A percentile compares a stretch with the other conserved stretches of the same genome.
phyloP scores from a whole-genome alignment of 805 yeast genomes.

The Myxozyma melibiosi region DNA sequence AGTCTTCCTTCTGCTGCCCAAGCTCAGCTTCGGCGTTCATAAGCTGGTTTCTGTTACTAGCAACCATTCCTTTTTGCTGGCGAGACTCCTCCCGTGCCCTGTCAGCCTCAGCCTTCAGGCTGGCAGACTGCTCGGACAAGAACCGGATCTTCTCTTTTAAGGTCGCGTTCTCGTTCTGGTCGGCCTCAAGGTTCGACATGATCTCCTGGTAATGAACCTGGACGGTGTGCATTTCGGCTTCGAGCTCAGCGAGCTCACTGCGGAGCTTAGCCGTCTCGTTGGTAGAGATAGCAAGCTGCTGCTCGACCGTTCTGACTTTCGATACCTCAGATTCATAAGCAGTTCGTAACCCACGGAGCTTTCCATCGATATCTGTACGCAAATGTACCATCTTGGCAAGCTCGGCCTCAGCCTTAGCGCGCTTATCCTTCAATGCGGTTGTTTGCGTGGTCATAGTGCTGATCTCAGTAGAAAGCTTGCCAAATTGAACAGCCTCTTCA shows the following conservation, averaged over 20 bases:
- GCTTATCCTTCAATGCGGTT: conserved; percentile 65
- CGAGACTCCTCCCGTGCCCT: conserved; percentile 56
- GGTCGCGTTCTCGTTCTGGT: conserved; percentile 66
- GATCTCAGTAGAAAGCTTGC: conserved; percentile 82
- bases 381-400: conserved; percentile 64
- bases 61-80: conserved; percentile 62
- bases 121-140: conserved; percentile 66
- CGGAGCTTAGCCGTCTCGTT: conserved; percentile 69
- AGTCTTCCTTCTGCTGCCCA: conserved; percentile 49
- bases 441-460: conserved; percentile 78
- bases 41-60: conserved; percentile 70
- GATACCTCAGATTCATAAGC: conserved; percentile 78
- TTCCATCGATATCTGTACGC: conserved; percentile 72
- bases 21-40: conserved; percentile 60
- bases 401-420: conserved; percentile 75
- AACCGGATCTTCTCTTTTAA: conserved; percentile 69
- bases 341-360: conserved; percentile 63
- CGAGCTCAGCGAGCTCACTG: conserved; percentile 72
- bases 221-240: conserved; percentile 73
- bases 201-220: conserved; percentile 64
- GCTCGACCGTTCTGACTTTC: conserved; percentile 73
- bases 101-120: conserved; percentile 59
- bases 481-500: conserved; percentile 80
- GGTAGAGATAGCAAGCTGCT: conserved; percentile 57
- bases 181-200: conserved; percentile 61